phyloP scores from a whole-genome alignment of 2,329 filamentous ascomycete species.

The Alternaria longipes region DNA sequence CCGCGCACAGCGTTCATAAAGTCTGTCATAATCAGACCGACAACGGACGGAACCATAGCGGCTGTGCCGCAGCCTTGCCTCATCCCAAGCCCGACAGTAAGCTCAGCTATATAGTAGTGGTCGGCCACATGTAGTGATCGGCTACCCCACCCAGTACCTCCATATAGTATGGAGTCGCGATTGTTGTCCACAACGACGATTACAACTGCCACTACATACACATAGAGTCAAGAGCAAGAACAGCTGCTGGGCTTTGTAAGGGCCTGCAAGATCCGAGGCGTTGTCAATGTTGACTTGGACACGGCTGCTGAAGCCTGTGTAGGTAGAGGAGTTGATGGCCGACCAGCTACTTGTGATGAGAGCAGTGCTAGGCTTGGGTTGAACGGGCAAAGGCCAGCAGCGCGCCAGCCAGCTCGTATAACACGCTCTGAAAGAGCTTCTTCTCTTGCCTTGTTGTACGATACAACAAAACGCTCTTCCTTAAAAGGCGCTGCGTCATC shows the following conservation, averaged over 20 bases:
- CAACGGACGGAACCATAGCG: too few species aligned
- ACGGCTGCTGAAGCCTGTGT: background rate
- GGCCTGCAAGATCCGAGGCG: constrained; percentile 11
- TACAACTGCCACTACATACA: background rate
- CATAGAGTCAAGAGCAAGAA: background rate
- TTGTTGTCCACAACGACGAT: constrained; percentile 6
- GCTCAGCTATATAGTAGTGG: constrained; percentile 2
- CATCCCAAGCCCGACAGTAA: background rate
- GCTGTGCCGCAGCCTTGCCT: too few species aligned
- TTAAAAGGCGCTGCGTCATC: too few species aligned
- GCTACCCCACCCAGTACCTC: background rate
- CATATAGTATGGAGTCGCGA: constrained; percentile 3
- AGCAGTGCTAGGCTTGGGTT: too few species aligned
- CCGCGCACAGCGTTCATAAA: background rate
- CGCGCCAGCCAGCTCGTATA: too few species aligned
- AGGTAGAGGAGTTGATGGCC: background rate
- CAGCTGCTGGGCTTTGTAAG: background rate
- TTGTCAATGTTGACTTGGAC: background rate
- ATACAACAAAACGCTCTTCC: too few species aligned
- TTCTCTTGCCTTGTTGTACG: too few species aligned
- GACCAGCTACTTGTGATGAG: too few species aligned
- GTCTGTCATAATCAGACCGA: too few species aligned
- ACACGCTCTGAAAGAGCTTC: too few species aligned
- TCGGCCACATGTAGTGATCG: constrained; percentile 4
- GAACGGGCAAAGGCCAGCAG: too few species aligned